Percentiles rank a stretch among this genome's conserved stretches.
Conservation (phyloP, 1,139 yeast genomes). For the Suhomyces taliae region DNA sequence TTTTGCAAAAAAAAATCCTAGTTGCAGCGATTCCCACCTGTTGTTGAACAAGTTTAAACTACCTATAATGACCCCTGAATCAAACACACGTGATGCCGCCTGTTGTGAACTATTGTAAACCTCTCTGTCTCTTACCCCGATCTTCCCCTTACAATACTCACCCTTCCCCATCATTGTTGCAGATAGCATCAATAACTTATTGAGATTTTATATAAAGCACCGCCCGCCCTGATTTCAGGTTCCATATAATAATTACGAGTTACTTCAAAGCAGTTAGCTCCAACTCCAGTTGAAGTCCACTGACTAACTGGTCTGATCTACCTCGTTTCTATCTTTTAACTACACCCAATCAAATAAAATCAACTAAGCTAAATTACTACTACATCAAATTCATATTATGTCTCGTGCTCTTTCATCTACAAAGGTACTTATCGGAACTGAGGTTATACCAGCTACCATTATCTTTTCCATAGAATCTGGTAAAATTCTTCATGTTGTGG, state of each 20-base stretch:
- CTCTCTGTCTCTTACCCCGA: background rate
- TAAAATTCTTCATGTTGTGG: constrained; percentile 54
- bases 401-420: constrained; percentile 66
- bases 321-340: too few species aligned
- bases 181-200: background rate
- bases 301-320: too few species aligned
- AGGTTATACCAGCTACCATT: constrained; percentile 63
- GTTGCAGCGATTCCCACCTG: background rate
- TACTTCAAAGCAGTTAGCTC: too few species aligned
- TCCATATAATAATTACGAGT: background rate
- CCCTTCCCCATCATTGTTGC: background rate
- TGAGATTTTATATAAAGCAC: background rate
- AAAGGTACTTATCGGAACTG: constrained; percentile 57
- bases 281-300: too few species aligned
- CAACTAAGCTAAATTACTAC: background rate
- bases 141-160: background rate
- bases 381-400: constrained; percentile 26
- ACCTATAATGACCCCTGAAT: background rate
- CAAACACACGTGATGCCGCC: background rate
- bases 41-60: background rate
- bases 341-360: too few species aligned
- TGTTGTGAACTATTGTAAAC: background rate
- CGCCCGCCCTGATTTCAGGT: background rate
- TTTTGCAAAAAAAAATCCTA: background rate
- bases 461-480: constrained; percentile 66